Evolutionary conservation across 2,329 filamentous ascomycete genomes (phyloP).

Genomic region (Clarireedia monteithiana): DNA sequence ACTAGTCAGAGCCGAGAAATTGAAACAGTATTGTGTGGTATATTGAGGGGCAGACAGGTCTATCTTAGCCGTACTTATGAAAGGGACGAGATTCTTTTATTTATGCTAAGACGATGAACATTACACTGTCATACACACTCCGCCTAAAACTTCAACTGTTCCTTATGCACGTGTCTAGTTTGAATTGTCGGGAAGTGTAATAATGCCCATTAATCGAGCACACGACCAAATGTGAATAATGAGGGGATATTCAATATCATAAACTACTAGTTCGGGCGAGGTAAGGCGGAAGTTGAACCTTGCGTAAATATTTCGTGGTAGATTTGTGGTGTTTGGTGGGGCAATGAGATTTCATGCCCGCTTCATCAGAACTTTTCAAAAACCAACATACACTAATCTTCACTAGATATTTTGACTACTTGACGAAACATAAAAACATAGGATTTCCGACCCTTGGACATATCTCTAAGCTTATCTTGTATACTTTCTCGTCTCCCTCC

Average conservation of each 20-base stretch:
- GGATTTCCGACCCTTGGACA: not conserved
- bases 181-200: not conserved
- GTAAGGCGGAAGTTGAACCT: conserved; percentile 9
- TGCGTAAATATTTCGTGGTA: not conserved
- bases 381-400: no score
- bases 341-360: not conserved
- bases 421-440: not conserved
- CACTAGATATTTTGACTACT: not conserved
- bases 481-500: conserved; percentile 9
- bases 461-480: not conserved
- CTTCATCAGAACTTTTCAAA: conserved; percentile 5
- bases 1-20: not conserved
- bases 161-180: not conserved
- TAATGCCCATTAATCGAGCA: no score
- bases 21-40: not conserved
- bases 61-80: not conserved
- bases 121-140: not conserved
- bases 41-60: not conserved
- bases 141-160: no score
- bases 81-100: not conserved
- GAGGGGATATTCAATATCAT: no score
- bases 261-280: not conserved
- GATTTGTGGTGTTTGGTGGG: conserved; percentile 6
- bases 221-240: no score
- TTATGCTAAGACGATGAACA: not conserved